phyloP scores from a whole-genome alignment of 768 basidiomycete species.

The Boletus rubroflammeus region DNA sequence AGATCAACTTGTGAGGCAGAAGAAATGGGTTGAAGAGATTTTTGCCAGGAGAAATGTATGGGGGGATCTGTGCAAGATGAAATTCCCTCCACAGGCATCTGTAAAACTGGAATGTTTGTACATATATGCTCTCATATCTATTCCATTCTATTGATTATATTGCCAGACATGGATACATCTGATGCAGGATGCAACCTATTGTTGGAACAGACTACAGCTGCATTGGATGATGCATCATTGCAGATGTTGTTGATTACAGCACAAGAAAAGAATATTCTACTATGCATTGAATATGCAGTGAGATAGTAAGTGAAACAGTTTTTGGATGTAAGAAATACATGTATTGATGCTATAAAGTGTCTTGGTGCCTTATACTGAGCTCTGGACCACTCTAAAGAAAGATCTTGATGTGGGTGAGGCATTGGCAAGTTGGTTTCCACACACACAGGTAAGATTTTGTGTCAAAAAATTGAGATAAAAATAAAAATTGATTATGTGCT shows the following conservation, averaged over 20 bases:
- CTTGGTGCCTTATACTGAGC: not conserved
- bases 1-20: not conserved
- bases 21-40: fast-evolving
- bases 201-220: not conserved
- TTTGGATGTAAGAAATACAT: no score
- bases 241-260: not conserved
- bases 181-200: not conserved
- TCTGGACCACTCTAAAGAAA: not conserved
- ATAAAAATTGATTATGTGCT: not conserved
- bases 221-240: not conserved
- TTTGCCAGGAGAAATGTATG: not conserved
- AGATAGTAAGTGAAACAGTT: not conserved
- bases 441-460: not conserved
- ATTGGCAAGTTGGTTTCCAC: not conserved
- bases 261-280: not conserved
- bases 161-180: not conserved
- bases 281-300: not conserved
- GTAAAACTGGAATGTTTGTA: not conserved
- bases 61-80: not conserved
- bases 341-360: not conserved
- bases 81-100: not conserved
- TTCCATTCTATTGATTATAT: not conserved
- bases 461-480: not conserved
- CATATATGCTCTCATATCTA: not conserved
- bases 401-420: not conserved